phyloP scores from a whole-genome alignment of 805 yeast genomes.

The Limtongia smithiae region DNA sequence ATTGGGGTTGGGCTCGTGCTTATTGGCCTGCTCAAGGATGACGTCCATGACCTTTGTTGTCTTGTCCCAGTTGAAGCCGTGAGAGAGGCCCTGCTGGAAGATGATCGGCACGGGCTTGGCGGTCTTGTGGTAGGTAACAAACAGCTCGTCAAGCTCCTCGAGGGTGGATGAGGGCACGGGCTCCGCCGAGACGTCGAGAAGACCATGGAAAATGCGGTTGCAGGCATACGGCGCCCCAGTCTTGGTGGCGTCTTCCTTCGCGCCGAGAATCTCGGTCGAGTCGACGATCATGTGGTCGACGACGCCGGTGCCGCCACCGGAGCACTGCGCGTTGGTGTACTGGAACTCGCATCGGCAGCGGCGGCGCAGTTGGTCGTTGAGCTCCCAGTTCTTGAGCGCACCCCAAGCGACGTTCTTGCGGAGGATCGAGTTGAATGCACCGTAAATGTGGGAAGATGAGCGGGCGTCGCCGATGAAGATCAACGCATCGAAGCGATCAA shows the following conservation, averaged over 20 bases:
- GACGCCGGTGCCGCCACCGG: slow-evolving; percentile 18
- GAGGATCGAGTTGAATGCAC: slow-evolving; percentile 27
- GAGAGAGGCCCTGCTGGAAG: slow-evolving; percentile 25
- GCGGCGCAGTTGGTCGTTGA: slow-evolving; percentile 24
- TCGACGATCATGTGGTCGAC: slow-evolving; percentile 27
- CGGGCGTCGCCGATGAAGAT: slow-evolving; percentile 26
- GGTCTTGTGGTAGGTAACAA: slow-evolving; percentile 28
- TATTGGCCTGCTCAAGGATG: slow-evolving; percentile 17
- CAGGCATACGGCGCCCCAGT: slow-evolving; percentile 27
- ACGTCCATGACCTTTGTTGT: slow-evolving; percentile 28
- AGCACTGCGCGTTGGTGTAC: slow-evolving; percentile 28
- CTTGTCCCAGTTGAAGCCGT: slow-evolving; percentile 28
- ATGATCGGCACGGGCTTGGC: slow-evolving; percentile 28
- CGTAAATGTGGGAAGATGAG: slow-evolving; percentile 25
- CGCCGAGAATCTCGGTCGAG: slow-evolving; percentile 28
- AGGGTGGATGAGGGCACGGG: slow-evolving; percentile 22
- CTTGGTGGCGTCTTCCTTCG: slow-evolving; percentile 22
- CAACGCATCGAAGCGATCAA: slow-evolving; percentile 28
- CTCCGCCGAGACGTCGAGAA: slow-evolving; percentile 18
- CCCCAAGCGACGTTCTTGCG: slow-evolving; percentile 29
- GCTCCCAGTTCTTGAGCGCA: slow-evolving; percentile 28
- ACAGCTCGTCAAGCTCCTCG: slow-evolving; percentile 26
- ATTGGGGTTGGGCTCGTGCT: slow-evolving; percentile 27
- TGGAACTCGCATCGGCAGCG: slow-evolving; percentile 28
- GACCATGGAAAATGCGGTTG: slow-evolving; percentile 28